These are phyloP conservation scores for Wallacemonas collosoma DNA, from an alignment of 208 protist species.

Conservation along the genomic window DNA sequence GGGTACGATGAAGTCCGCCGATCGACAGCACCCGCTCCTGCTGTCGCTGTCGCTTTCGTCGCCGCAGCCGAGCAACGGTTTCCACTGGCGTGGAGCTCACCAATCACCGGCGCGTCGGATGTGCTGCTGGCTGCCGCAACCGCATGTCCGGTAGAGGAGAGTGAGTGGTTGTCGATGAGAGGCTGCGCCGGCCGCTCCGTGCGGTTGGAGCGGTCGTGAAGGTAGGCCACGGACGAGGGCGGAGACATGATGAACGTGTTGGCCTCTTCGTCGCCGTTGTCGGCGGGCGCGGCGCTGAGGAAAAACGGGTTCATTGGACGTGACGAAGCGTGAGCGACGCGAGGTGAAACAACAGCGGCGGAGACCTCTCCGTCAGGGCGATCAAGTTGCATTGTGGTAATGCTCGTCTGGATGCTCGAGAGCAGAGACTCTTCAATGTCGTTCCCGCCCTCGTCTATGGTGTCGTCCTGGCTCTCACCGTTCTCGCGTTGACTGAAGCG, in stretches of 20 bases:
- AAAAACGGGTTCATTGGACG: neutral
- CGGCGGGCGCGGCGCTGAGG: conserved; percentile 1
- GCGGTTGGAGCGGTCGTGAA: neutral
- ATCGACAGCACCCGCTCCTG: neutral
- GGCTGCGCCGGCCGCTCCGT: neutral
- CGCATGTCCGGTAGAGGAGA: conserved; percentile 13
- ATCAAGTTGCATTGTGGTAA: conserved; percentile 10
- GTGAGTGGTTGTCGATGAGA: conserved; percentile 11
- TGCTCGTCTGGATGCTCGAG: conserved; percentile 21
- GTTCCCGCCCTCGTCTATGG: conserved; percentile 2
- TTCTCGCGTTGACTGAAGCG: neutral
- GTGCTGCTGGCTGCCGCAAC: neutral
- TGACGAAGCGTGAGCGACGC: neutral
- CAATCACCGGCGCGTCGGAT: neutral
- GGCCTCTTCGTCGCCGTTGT: conserved; percentile 9
- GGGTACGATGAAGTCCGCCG: conserved; percentile 4
- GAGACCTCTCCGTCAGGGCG: neutral
- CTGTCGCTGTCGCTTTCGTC: too few species aligned
- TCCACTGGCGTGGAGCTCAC: neutral
- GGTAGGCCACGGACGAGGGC: conserved; percentile 4
- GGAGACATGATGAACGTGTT: conserved; percentile 17
- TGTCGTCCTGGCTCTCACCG: neutral
- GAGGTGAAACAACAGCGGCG: neutral
- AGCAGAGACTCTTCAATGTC: conserved; percentile 25
- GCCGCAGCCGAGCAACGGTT: too few species aligned